These are phyloP conservation scores for Taxillus chinensis DNA, from an alignment of 164 flowering plant genomes.

Conservation along the genomic window DNA sequence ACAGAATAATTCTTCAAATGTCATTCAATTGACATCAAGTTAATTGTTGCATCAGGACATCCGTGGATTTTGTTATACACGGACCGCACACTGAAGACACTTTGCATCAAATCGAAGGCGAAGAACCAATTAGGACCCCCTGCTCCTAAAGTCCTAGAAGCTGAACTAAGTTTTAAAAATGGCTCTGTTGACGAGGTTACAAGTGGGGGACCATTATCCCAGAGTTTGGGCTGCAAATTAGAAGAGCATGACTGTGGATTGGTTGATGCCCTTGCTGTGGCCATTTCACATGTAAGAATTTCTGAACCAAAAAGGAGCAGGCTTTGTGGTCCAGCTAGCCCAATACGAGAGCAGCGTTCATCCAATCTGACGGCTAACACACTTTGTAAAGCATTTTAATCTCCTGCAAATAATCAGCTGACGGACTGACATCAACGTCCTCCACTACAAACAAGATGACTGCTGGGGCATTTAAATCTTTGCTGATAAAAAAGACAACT, in stretches of 20 bases:
- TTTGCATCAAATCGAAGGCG: constrained; percentile 39
- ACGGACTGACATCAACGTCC: constrained; percentile 9
- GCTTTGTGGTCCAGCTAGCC: constrained; percentile 49
- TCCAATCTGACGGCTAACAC: constrained; percentile 69
- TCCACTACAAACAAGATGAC: too few relatives aligned
- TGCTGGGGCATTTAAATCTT: too few relatives aligned
- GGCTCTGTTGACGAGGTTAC: constrained; percentile 10
- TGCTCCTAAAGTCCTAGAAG: constrained; percentile 12
- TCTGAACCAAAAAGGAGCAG: constrained; percentile 86
- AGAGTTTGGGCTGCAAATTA: constrained; percentile 18
- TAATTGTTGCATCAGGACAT: constrained; percentile 47
- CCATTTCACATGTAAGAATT: constrained; percentile 72
- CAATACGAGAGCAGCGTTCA: constrained; percentile 64
- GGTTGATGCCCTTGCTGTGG: constrained; percentile 76
- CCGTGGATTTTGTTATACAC: constrained; percentile 89
- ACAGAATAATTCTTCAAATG: too few relatives aligned
- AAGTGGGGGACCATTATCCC: constrained; percentile 11
- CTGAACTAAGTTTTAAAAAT: background rate
- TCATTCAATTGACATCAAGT: too few relatives aligned
- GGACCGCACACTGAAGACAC: constrained; percentile 43
- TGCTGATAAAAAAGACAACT: too few relatives aligned
- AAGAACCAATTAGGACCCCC: constrained; percentile 23
- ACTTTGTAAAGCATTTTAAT: constrained; percentile 90
- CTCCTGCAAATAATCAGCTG: constrained; percentile 10
- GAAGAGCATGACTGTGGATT: constrained; percentile 47